A percentile compares a stretch with the other conserved stretches of the same genome.
Evolutionary conservation across 352 stramenopile species (phyloP).

Genomic region (Ochromonadaceae sp.): DNA sequence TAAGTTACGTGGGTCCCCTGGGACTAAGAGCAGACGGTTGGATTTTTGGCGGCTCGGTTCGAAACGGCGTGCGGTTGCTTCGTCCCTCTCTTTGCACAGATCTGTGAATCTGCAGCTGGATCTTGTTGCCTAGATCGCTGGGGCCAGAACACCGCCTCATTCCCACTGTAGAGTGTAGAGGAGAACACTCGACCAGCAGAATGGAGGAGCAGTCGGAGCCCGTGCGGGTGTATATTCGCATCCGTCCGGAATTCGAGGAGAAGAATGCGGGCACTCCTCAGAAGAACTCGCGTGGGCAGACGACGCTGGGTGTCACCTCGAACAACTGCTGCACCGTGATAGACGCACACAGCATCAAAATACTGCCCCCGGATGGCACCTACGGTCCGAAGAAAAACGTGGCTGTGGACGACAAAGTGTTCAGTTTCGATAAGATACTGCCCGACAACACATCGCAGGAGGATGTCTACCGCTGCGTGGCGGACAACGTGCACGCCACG

Average conservation of each 20-base stretch:
- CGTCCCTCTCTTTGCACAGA: too few species aligned
- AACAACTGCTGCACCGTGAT: background rate
- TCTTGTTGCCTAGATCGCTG: too few species aligned
- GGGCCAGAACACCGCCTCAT: too few species aligned
- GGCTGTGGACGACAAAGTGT: background rate
- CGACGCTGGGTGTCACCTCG: too few species aligned
- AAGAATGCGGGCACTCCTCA: background rate
- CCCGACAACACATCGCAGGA: background rate
- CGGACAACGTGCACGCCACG: background rate
- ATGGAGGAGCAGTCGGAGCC: slow-evolving; percentile 16
- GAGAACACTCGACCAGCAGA: too few species aligned
- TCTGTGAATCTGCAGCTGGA: too few species aligned
- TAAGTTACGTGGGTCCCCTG: too few species aligned
- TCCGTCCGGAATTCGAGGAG: slow-evolving; percentile 18
- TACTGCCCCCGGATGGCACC: slow-evolving; percentile 10
- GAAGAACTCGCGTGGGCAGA: too few species aligned
- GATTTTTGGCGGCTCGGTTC: too few species aligned
- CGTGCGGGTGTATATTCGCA: slow-evolving; percentile 17
- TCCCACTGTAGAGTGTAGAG: too few species aligned
- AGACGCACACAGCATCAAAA: slow-evolving; percentile 3
- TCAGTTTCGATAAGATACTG: background rate
- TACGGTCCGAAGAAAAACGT: slow-evolving; percentile 10
- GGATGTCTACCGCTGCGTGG: background rate
- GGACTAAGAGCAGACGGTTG: too few species aligned
- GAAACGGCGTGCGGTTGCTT: too few species aligned